Evolutionary conservation across 768 basidiomycete genomes (phyloP).

Genomic region (Candolleomyces efflorescens): DNA sequence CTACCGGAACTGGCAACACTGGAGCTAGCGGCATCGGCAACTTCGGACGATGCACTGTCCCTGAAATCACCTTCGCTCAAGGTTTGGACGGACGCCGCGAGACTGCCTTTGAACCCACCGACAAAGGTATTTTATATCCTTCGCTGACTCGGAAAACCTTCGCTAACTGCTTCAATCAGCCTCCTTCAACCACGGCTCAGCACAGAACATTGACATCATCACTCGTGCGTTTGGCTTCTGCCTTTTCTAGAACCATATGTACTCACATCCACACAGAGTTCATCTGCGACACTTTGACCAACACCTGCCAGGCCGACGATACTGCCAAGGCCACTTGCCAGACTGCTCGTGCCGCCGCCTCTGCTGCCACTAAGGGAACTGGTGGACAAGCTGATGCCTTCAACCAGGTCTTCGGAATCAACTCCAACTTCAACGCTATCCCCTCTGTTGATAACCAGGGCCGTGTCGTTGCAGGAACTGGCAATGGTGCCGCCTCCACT

Average conservation of each 20-base stretch:
- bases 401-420: slow-evolving; percentile 53
- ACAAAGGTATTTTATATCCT: slow-evolving; percentile 29
- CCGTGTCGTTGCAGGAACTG: slow-evolving; percentile 21
- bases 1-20: slow-evolving; percentile 12
- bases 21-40: slow-evolving; percentile 27
- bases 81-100: slow-evolving; percentile 53
- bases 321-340: slow-evolving; percentile 48
- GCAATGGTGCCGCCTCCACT: slow-evolving; percentile 2
- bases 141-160: not conserved
- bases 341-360: slow-evolving; percentile 36
- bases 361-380: slow-evolving; percentile 33
- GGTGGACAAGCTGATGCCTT: slow-evolving; percentile 61
- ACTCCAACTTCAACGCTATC: slow-evolving; percentile 46
- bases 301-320: slow-evolving; percentile 50
- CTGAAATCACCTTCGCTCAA: slow-evolving; percentile 50
- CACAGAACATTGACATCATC: slow-evolving; percentile 58
- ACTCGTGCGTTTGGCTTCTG: slow-evolving; percentile 29
- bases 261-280: slow-evolving; percentile 22
- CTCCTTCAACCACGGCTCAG: slow-evolving; percentile 54
- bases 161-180: slow-evolving; percentile 18
- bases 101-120: slow-evolving; percentile 49
- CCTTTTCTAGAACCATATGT: not conserved
- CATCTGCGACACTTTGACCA: slow-evolving; percentile 53
- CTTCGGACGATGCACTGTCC: slow-evolving; percentile 51
- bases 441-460: slow-evolving; percentile 44